phyloP scores from a whole-genome alignment of 495 filamentous ascomycete genomes.

The Annulohypoxylon maeteangense region DNA sequence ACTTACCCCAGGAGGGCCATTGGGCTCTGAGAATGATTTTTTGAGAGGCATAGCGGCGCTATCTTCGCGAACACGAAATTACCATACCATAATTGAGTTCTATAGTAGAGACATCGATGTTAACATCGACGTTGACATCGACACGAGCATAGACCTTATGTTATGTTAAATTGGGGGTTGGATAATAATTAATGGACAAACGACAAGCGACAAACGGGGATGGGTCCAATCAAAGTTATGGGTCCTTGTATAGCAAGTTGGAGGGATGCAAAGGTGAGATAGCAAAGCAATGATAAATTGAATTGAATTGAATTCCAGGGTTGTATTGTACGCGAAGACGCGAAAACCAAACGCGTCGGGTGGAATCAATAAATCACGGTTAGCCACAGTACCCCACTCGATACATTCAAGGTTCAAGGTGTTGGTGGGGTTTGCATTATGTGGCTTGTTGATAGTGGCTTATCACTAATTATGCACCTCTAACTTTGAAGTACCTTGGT shows the following conservation, averaged over 20 bases:
- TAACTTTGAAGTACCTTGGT: no score
- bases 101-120: background rate
- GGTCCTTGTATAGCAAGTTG: background rate
- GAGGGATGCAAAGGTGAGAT: slow-evolving; percentile 11
- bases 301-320: slow-evolving; percentile 4
- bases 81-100: slow-evolving; percentile 27
- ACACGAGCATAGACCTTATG: no score
- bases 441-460: background rate
- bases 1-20: slow-evolving; percentile 45
- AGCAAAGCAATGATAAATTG: slow-evolving; percentile 23
- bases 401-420: background rate
- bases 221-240: background rate
- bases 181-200: no score
- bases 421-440: background rate
- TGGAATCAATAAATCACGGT: slow-evolving; percentile 45
- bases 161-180: background rate
- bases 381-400: slow-evolving; percentile 25
- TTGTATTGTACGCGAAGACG: background rate
- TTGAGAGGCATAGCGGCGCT: slow-evolving; percentile 56
- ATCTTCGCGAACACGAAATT: slow-evolving; percentile 1
- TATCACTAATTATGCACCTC: background rate
- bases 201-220: background rate
- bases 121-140: background rate
- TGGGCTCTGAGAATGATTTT: slow-evolving; percentile 63
- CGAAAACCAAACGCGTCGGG: slow-evolving; percentile 13